These are phyloP conservation scores for Penicillium alfredii DNA, from an alignment of 495 filamentous ascomycete species.

Conservation along the genomic window DNA sequence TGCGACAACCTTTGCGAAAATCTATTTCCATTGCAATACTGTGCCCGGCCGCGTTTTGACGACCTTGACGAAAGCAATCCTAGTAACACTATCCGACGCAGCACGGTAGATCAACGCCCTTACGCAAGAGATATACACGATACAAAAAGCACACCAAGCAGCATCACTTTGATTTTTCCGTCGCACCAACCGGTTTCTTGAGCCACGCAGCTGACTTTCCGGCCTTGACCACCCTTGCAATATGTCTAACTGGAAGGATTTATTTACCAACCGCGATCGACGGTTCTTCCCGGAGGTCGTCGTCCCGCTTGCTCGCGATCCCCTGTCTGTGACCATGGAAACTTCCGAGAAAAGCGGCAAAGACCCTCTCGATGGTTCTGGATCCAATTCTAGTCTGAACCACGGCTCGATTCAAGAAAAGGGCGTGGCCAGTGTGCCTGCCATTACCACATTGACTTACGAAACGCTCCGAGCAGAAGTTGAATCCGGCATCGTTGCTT, in stretches of 20 bases:
- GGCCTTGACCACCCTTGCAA: constrained; percentile 1
- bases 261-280: constrained; percentile 39
- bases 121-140: constrained; percentile 3
- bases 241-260: constrained; percentile 31
- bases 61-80: no score
- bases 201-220: constrained; percentile 9
- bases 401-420: constrained; percentile 28
- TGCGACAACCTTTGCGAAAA: constrained; percentile 7
- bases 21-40: constrained; percentile 10
- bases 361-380: constrained; percentile 11
- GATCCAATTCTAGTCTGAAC: constrained; percentile 23
- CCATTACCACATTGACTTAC: constrained; percentile 35
- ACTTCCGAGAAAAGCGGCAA: constrained; percentile 10
- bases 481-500: constrained; percentile 37
- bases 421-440: constrained; percentile 21
- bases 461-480: constrained; percentile 46
- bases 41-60: not conserved
- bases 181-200: constrained; percentile 4
- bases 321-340: no score
- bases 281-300: constrained; percentile 41
- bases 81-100: constrained; percentile 1
- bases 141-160: not conserved
- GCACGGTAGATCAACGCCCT: constrained; percentile 3
- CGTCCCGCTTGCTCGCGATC: constrained; percentile 34
- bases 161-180: constrained; percentile 1